Percentiles rank a stretch among this genome's conserved stretches.
Conservation (phyloP, 2,329 filamentous ascomycete genomes). For the Aspergillus udagawae region DNA sequence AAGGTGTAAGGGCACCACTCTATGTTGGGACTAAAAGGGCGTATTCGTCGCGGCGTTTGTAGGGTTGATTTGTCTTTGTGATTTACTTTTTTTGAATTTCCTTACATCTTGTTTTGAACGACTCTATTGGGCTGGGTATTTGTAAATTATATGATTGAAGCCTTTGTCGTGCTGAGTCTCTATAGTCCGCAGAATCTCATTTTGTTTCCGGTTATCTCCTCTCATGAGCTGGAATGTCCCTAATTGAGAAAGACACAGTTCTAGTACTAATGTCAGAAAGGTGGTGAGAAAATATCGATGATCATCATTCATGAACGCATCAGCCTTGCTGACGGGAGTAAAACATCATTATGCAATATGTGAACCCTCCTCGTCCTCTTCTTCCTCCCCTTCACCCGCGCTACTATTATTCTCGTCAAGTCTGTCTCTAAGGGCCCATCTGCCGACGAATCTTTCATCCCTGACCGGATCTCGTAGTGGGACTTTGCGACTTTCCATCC, state of each 20-base stretch:
- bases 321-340: neutral
- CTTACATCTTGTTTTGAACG: constrained; percentile 26
- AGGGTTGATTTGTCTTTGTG: constrained; percentile 26
- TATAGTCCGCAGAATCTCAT: constrained; percentile 16
- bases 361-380: constrained; percentile 7
- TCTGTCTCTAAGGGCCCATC: constrained; percentile 51
- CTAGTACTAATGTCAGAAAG: neutral
- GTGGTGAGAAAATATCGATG: neutral
- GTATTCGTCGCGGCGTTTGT: constrained; percentile 39
- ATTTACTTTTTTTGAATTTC: constrained; percentile 15
- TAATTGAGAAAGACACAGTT: neutral
- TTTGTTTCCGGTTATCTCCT: constrained; percentile 2
- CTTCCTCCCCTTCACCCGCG: constrained; percentile 13
- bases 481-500: constrained; percentile 61
- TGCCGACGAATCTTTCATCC: constrained; percentile 68
- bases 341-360: neutral
- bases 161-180: constrained; percentile 22
- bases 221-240: neutral
- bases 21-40: constrained; percentile 30
- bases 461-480: constrained; percentile 65
- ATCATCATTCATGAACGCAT: neutral
- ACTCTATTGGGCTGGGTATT: constrained; percentile 34
- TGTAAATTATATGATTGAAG: constrained; percentile 39
- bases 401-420: constrained; percentile 26
- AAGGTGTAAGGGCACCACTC: constrained; percentile 35